These are phyloP conservation scores for Cephalotrichum gorgonifer DNA, from an alignment of 2,329 filamentous ascomycete species.

Conservation along the genomic window DNA sequence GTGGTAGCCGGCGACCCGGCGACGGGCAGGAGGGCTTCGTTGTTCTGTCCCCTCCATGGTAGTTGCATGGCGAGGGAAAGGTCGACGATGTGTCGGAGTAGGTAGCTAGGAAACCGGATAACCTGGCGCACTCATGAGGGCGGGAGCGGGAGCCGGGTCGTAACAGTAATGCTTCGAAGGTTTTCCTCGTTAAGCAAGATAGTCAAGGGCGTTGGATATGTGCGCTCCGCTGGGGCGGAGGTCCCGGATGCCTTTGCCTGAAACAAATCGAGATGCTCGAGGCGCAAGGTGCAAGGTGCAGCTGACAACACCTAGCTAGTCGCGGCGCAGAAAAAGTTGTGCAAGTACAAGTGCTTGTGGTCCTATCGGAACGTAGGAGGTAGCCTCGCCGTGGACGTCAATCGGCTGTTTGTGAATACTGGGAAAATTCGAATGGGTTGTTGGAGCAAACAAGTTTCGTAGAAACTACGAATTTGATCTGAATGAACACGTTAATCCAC, in stretches of 20 bases:
- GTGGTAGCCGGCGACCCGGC: constrained; percentile 5
- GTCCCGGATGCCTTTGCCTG: background rate
- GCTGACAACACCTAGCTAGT: background rate
- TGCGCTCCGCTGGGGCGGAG: background rate
- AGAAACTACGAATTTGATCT: background rate
- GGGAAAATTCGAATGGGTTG: background rate
- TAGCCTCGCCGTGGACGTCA: background rate
- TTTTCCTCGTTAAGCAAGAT: background rate
- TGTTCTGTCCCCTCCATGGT: constrained; percentile 5
- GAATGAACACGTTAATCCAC: background rate
- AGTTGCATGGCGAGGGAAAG: constrained; percentile 2
- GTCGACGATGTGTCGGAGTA: background rate
- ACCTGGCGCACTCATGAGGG: background rate
- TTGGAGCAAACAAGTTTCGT: background rate
- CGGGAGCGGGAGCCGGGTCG: background rate
- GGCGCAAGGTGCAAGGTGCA: background rate
- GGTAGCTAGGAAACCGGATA: background rate
- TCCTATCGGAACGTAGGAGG: too few species aligned
- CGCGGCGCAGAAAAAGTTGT: background rate
- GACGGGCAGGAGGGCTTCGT: constrained; percentile 5
- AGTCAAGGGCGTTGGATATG: background rate
- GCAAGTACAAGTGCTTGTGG: too few species aligned
- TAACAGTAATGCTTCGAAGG: background rate
- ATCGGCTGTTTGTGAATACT: background rate
- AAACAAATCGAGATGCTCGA: background rate